phyloP scores from a whole-genome alignment of 73 alveolate species.

The Paramecium biaurelia region DNA sequence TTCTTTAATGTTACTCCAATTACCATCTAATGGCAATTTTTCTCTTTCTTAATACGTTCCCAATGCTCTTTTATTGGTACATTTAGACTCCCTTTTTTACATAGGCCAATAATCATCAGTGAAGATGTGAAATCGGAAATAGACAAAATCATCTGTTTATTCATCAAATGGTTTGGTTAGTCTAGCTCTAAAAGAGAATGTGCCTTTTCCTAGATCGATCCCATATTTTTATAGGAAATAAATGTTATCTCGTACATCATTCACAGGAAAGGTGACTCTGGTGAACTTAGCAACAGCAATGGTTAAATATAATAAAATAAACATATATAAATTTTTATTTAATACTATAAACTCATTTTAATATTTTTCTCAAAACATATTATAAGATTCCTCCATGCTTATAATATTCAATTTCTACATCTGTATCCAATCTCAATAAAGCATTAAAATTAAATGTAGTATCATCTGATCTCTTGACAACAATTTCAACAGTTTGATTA shows the following conservation, averaged over 20 bases:
- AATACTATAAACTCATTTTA: background rate
- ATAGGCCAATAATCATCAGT: constrained; percentile 46
- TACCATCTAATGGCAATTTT: background rate
- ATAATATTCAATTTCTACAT: constrained; percentile 84
- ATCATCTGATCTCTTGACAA: constrained; percentile 71
- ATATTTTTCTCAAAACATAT: constrained; percentile 83
- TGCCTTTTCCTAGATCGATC: constrained; percentile 15
- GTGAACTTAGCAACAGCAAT: background rate
- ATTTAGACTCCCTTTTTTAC: background rate
- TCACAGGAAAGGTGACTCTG: background rate
- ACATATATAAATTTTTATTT: background rate
- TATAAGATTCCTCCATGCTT: constrained; percentile 88
- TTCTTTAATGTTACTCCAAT: background rate
- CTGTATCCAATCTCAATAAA: constrained; percentile 81
- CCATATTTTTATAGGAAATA: constrained; percentile 12
- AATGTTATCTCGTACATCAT: background rate
- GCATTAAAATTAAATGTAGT: constrained; percentile 65
- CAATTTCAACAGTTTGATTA: constrained; percentile 10
- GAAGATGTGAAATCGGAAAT: background rate
- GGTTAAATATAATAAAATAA: background rate
- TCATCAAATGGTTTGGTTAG: background rate
- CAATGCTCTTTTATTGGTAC: background rate
- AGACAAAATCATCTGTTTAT: background rate
- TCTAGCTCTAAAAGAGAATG: constrained; percentile 3
- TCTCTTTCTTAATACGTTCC: background rate